A percentile compares a stretch with the other conserved stretches of the same genome.
phyloP scores from a whole-genome alignment of 208 protist genomes.

The Polymyxa betae region DNA sequence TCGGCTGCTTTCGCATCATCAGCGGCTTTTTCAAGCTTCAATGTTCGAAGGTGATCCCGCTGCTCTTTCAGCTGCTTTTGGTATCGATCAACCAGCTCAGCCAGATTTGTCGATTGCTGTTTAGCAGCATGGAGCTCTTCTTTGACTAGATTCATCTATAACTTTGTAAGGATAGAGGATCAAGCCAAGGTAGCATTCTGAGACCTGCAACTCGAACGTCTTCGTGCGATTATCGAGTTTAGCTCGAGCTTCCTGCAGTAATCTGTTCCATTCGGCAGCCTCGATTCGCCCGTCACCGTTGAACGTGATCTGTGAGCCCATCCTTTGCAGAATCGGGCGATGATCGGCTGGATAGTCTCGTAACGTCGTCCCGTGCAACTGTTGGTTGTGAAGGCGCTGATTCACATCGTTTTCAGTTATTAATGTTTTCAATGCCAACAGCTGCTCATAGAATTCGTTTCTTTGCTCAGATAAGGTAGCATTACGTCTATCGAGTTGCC shows the following conservation, averaged over 20 bases:
- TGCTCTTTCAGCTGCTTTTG: slow-evolving; percentile 5
- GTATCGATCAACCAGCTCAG: background rate
- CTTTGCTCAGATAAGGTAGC: background rate
- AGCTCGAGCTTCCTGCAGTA: slow-evolving; percentile 9
- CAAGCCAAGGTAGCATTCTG: background rate
- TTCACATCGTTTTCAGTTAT: background rate
- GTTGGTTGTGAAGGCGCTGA: background rate
- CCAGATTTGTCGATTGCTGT: background rate
- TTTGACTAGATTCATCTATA: background rate
- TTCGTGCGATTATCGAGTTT: slow-evolving; percentile 21
- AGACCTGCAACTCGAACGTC: slow-evolving; percentile 34
- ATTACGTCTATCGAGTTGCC: slow-evolving; percentile 21
- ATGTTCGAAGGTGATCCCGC: background rate
- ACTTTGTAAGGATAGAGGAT: background rate
- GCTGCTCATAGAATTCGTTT: slow-evolving; percentile 18
- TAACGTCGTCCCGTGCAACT: slow-evolving; percentile 26
- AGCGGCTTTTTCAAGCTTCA: slow-evolving; percentile 1
- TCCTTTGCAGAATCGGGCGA: background rate
- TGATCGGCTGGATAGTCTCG: background rate
- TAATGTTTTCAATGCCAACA: slow-evolving; percentile 26
- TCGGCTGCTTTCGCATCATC: background rate
- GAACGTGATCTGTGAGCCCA: slow-evolving; percentile 16
- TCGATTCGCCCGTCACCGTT: slow-evolving; percentile 27
- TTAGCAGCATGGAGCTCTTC: background rate
- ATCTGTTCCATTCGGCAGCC: slow-evolving; percentile 42